These are phyloP conservation scores for Rhizopus sp. DNA, from an alignment of 371 early-diverging fungal genomes.

Conservation along the genomic window DNA sequence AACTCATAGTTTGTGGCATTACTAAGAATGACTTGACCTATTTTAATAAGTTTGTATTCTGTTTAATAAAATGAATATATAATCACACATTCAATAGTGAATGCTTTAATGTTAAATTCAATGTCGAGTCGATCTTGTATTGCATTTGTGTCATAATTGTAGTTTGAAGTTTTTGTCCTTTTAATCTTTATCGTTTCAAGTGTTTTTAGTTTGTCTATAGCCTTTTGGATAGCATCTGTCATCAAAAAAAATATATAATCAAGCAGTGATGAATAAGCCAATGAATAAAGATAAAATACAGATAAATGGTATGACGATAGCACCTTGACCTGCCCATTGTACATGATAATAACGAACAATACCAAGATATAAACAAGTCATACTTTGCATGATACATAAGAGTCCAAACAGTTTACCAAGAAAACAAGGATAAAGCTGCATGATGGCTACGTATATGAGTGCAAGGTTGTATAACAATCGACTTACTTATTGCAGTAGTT, in stretches of 20 bases:
- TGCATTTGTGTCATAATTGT: not conserved
- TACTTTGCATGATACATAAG: constrained; percentile 55
- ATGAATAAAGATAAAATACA: constrained; percentile 32
- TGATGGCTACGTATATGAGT: constrained; percentile 40
- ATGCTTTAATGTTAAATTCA: not conserved
- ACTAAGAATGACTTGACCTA: not conserved
- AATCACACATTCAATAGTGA: not conserved
- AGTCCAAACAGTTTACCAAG: constrained; percentile 46
- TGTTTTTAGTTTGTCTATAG: not conserved
- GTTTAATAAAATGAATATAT: not conserved
- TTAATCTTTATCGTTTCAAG: not conserved
- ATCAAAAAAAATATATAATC: not conserved
- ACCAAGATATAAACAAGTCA: constrained; percentile 61
- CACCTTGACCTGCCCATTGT: constrained; percentile 60
- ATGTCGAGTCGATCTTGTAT: not conserved
- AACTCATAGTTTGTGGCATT: not conserved
- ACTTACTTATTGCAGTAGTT: constrained; percentile 63
- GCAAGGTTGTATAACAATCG: not conserved
- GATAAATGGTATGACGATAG: constrained; percentile 45
- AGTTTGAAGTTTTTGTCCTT: not conserved
- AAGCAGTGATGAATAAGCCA: constrained; percentile 19
- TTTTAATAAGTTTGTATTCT: not conserved
- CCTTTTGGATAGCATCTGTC: constrained; percentile 5
- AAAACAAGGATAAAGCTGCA: constrained; percentile 62
- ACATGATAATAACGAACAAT: constrained; percentile 66